Evolutionary conservation across 2,329 filamentous ascomycete species (phyloP), one percentile per base, ranked within the genome.

Genomic region (Venturiaceae sp.): DNA sequence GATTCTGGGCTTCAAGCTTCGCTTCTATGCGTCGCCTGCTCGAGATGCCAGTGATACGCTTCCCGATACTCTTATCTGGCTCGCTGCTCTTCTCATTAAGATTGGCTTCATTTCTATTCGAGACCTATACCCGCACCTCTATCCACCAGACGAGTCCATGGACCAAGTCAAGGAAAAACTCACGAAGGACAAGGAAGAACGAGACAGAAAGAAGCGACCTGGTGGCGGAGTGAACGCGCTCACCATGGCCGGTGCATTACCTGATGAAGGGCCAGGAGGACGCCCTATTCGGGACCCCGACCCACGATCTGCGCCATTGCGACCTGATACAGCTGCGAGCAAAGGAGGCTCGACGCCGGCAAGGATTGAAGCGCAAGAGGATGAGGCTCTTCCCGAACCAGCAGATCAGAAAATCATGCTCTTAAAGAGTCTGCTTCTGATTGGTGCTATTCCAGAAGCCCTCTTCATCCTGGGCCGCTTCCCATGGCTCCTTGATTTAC

Each of bases 1-100:
- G 69, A 81, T 99, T 3, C 84, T 99, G 14, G 94, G 94, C 3
- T 99, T 99, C 80, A 99, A 99, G 73, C 81, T 99, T 55, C 88
- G 90, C 14, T 99, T 96, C 71, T 99, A 99, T 68, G 88, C 90
- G 41, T 95, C 90, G 0, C 78, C 85, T 30, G 85, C 87, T 36
- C 83, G 92, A 58, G 84, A 89, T 60, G 81, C 85, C 57, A 77
- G 81, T 1, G 94, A 97, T 66, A 80, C 85, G 2, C 79, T 97
- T 2, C 94, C 94, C 0, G 89, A 94, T 39, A 99, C 99, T 65
- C 79, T 99, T 3, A 90, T 97, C 32, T 95, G 94, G 64, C 81
- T 99, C 19, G 87, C 92, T 0, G 92, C 94, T 1, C 81, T 97
- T 34, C 82, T 99, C 32, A 92, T 99, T 74, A 99, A 99, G 74